Percentiles rank a stretch among this genome's conserved stretches.
Conservation (phyloP, 495 filamentous ascomycete genomes). For the Neurospora sp. region DNA sequence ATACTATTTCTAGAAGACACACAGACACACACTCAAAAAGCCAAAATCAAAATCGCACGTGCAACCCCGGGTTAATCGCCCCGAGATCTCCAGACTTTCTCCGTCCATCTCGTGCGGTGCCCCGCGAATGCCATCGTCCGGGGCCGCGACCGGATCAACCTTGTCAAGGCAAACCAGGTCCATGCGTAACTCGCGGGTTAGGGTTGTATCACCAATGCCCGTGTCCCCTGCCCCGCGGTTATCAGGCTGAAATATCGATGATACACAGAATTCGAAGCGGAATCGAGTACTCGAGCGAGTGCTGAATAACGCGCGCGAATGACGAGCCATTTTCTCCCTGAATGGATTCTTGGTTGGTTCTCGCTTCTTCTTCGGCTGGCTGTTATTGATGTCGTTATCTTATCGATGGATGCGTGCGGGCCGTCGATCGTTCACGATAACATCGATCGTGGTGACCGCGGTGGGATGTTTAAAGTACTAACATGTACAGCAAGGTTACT, state of each 20-base stretch:
- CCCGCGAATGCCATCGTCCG: background rate
- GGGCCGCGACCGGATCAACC: background rate
- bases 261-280: background rate
- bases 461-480: too few relatives aligned
- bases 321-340: background rate
- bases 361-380: background rate
- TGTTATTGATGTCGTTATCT: background rate
- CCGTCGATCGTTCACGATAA: background rate
- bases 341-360: background rate
- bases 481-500: too few relatives aligned
- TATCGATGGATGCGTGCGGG: background rate
- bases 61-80: background rate
- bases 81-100: background rate
- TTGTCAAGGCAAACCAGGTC: too few relatives aligned
- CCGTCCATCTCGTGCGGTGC: background rate
- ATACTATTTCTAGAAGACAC: background rate
- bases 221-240: background rate
- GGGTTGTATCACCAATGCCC: too few relatives aligned
- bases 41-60: background rate
- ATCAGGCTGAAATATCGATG: background rate
- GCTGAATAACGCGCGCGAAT: background rate
- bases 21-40: background rate
- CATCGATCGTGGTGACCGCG: background rate
- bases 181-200: too few relatives aligned
- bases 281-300: background rate